Percentiles rank a stretch among this genome's conserved stretches.
Evolutionary conservation across 192 early-diverging fungal genomes (phyloP).

Genomic region (Coemansia reversa): DNA sequence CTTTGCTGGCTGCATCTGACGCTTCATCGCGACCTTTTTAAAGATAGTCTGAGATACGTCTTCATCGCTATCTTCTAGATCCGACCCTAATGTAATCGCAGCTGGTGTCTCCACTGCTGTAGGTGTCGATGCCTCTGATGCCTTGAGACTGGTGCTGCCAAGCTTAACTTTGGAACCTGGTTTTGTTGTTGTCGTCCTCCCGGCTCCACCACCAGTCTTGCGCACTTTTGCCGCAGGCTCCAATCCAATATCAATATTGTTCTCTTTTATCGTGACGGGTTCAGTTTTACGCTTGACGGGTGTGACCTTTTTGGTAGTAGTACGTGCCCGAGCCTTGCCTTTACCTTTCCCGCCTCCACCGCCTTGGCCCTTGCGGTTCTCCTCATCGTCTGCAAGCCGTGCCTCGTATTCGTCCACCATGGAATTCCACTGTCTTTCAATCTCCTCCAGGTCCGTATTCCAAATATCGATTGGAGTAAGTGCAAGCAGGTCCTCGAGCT

Average conservation of each 20-base stretch:
- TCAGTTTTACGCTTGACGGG: conserved; percentile 52
- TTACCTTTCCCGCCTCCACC: conserved; percentile 31
- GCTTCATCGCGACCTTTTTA: conserved; percentile 33
- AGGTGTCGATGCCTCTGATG: conserved; percentile 8
- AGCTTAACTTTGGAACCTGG: conserved; percentile 1
- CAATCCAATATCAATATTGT: conserved; percentile 11
- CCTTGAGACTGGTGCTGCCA: background rate
- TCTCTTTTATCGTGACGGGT: conserved; percentile 15
- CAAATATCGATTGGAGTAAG: conserved; percentile 77
- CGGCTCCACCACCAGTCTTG: conserved; percentile 1
- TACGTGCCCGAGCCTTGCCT: conserved; percentile 27
- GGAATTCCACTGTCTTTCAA: conserved; percentile 79
- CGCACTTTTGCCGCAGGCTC: conserved; percentile 1
- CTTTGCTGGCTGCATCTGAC: conserved; percentile 4
- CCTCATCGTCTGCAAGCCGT: conserved; percentile 40
- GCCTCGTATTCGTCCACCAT: conserved; percentile 41
- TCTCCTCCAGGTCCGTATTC: conserved; percentile 81
- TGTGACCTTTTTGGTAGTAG: conserved; percentile 27
- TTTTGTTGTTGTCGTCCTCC: background rate
- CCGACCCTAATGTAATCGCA: conserved; percentile 40
- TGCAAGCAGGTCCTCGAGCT: conserved; percentile 64
- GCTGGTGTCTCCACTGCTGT: conserved; percentile 6
- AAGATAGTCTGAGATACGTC: conserved; percentile 37
- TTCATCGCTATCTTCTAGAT: conserved; percentile 53
- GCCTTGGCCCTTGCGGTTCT: conserved; percentile 34